Base-by-base conservation (phyloP, 2,329 filamentous ascomycete species). In the Onygenales sp. region DNA sequence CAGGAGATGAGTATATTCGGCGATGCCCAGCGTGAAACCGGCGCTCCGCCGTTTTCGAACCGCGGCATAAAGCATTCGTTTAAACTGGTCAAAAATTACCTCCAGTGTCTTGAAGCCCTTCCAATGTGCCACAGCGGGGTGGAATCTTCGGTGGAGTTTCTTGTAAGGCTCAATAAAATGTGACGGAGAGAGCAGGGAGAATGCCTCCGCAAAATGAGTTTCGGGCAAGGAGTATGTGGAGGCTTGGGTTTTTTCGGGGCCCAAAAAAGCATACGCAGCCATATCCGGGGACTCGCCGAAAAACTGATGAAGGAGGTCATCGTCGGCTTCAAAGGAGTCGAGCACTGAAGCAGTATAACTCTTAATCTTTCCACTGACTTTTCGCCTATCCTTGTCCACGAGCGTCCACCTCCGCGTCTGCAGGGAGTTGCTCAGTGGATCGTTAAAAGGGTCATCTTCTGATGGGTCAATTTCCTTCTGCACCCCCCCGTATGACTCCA, bases 111-210 rank as follows among this genome's bases (percentile, higher is more conserved):
- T 65, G 21, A 74, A 58, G 4, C 69, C 62, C 71, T 77, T 59
- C 65, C 75, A 11, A 14, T 75, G 56, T 13, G 73, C 70, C 37
- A 75, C 63, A 9, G 70, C 68, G 3, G 74, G 64, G 62, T 85
- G 83, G 17, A 81, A 63, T 10, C 76, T 66, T 17, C 68, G 63
- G 51, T 78, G 71, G 14, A 82, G 67, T 21, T 67, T 62, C 4
- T 78, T 69, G 59, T 74, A 72, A 1, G 70, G 69, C 27, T 70
- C 65, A 42, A 81, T 59, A 55, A 79, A 76, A 57, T 77, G 66
- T 27, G 67, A 61, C 0, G 86, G 84, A 54, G 87, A 82, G 7
- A 90, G 67, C 4, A 76, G 73, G 36, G 77, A 76, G 33, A 91
- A 65, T 8, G 86, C 77, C 57, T 86, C 82, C 1, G 82, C 80